These are phyloP conservation scores for Synchytrium microbalum DNA, from an alignment of 371 early-diverging fungal genomes.

Conservation along the genomic window DNA sequence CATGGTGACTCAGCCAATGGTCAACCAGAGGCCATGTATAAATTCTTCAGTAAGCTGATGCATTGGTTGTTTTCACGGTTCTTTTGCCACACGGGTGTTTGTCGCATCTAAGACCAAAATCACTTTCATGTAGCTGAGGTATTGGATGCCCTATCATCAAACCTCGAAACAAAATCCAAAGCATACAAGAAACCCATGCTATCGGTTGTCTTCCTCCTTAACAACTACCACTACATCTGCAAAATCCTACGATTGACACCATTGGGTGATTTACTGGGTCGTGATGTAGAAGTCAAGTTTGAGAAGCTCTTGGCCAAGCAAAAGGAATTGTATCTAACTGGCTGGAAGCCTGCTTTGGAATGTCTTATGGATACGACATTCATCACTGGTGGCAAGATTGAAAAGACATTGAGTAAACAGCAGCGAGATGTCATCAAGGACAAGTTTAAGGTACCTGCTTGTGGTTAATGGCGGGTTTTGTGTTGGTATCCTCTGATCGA, in stretches of 20 bases:
- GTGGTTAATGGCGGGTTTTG: background rate
- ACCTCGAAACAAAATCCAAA: constrained; percentile 56
- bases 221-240: constrained; percentile 72
- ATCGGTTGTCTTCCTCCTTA: constrained; percentile 64
- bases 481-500: background rate
- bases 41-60: background rate
- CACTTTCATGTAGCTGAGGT: background rate
- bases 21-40: constrained; percentile 4
- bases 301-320: constrained; percentile 55
- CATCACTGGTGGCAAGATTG: constrained; percentile 56
- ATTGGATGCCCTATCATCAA: constrained; percentile 9
- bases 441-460: constrained; percentile 53
- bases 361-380: constrained; percentile 66
- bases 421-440: constrained; percentile 71
- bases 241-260: constrained; percentile 40
- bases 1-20: constrained; percentile 23
- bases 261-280: constrained; percentile 38
- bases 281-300: constrained; percentile 44
- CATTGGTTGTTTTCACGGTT: too few relatives aligned
- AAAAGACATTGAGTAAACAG: constrained; percentile 50
- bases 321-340: constrained; percentile 45
- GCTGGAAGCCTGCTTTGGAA: constrained; percentile 67
- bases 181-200: constrained; percentile 71
- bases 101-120: too few relatives aligned
- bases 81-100: too few relatives aligned